phyloP scores from a whole-genome alignment of 164 flowering plant species.

The Macadamia tetraphylla region DNA sequence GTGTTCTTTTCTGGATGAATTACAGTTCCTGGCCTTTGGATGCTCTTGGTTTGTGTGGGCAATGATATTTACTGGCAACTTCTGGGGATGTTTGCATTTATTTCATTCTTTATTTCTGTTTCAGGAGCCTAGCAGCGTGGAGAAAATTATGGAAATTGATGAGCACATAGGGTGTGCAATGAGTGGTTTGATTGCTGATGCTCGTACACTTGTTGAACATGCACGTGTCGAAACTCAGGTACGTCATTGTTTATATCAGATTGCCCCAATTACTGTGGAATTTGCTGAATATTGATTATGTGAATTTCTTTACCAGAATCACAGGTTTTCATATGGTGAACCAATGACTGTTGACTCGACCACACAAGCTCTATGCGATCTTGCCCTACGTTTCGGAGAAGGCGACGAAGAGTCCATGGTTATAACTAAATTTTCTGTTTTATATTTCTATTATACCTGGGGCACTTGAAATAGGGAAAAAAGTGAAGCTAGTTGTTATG shows the following conservation, averaged over 20 bases:
- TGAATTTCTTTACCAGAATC: conserved; percentile 52
- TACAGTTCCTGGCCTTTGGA: too few species aligned
- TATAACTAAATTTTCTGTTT: conserved; percentile 9
- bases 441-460: neutral
- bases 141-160: conserved; percentile 97
- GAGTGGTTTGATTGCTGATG: conserved; percentile 99
- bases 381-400: conserved; percentile 94
- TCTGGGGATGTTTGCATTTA: neutral
- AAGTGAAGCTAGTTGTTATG: neutral
- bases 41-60: too few species aligned
- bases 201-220: conserved; percentile 98
- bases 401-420: conserved; percentile 99
- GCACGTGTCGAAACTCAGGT: conserved; percentile 99
- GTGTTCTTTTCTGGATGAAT: too few species aligned
- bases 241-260: neutral
- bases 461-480: neutral
- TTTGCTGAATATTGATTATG: conserved; percentile 2
- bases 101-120: conserved; percentile 4
- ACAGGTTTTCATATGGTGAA: conserved; percentile 96
- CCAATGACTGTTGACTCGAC: conserved; percentile 99
- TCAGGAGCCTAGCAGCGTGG: conserved; percentile 99
- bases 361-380: conserved; percentile 95
- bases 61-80: neutral
- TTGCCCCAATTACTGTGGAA: neutral
- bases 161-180: conserved; percentile 98